Evolutionary conservation across 192 early-diverging fungal species (phyloP), one percentile per base, ranked within the genome.

Genomic region (Gamsiella multidivaricata): DNA sequence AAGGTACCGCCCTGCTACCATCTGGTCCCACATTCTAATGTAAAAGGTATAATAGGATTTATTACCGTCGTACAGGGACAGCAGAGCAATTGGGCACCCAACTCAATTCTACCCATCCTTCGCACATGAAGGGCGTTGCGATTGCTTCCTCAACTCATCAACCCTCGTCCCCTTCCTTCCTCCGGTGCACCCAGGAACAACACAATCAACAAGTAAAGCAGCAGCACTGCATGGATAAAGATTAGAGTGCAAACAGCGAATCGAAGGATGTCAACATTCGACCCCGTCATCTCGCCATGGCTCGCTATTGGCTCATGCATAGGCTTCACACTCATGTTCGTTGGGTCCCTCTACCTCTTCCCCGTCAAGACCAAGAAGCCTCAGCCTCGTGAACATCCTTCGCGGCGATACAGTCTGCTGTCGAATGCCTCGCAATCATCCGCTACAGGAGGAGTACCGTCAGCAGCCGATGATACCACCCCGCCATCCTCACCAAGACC

Each of bases 341-440:
- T 91, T 41, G 84, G 81, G 23, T 83, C 83, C 15, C 82, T 91
- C 50, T 91, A 90, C 54, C n/a, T 90, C 10, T 81, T 86, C 22
- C 74, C 74, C n/a, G 28, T 57, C 33, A 33, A 54, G 34, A 32
- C 42, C 20, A 71, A 71, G 26, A 47, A 52, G 53, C n/a, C n/a
- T n/a, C 56, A 59, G 39, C 29, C 25, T 9, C 64, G 64, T 23
- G 58, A 70, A 54, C 51, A 61, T 23, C 58, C 65, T 36, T n/a
- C n/a, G n/a, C n/a, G n/a, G n/a, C 65, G 68, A 11, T 43, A 70
- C 39, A 52, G 37, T 6, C 52, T 54, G 12, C 39, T 65, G 3
- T 14, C 50, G 5, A 23, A 37, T 22, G 2, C 42, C 49, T 11
- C 61, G 12, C 43, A 49, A n/a, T 50, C 31, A n/a, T 53, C 50